Base-by-base conservation (phyloP, 495 filamentous ascomycete genomes). In the Stereocaulon alpinum region DNA sequence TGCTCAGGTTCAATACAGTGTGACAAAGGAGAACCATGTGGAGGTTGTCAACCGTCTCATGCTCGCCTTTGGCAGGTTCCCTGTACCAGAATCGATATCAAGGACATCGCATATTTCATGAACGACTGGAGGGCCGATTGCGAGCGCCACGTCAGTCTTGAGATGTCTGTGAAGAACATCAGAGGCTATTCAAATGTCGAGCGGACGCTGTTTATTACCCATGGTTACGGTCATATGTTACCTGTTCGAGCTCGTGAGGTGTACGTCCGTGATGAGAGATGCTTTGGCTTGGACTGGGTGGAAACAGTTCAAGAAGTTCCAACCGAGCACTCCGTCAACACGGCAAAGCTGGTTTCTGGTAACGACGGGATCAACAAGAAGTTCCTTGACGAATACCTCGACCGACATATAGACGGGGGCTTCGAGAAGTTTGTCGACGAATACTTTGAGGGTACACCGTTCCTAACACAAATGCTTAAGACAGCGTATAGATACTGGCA, bases 51-150 rank as follows among this genome's bases (percentile, higher is more conserved):
- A 71, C 91, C 91, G 17, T 90, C 90, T 6, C 91, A 96, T 68
- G 89, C 91, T 49, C 83, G 91, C 57, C 76, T 96, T 44, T 96
- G 91, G 91, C 89, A 95, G 70, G 91, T 96, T 24, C 91, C 91
- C 40, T 96, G 91, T 74, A 96, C 91, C 15, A 86, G 91, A 29
- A 95, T 95, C 62, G 91, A 95, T 68, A 96, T 96, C 76, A 94
- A 95, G 78, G 91, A 96, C 64, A 93, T 96, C 67, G 88, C 82
- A 34, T 95, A 91, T 67, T 96, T 96, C 77, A 92, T 95, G 88
- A 95, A 95, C 78, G 91, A 95, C 71, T 96, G 89, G 90, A 92
- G 87, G 73, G 90, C 88, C 17, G 91, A 96, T 66, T 94, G 89
- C 68, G 90, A 95, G 72, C 85, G 90, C 55, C 91, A 96, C 69